Evolutionary conservation across 495 filamentous ascomycete species (phyloP).

Genomic region (Penicillium waksmanii): DNA sequence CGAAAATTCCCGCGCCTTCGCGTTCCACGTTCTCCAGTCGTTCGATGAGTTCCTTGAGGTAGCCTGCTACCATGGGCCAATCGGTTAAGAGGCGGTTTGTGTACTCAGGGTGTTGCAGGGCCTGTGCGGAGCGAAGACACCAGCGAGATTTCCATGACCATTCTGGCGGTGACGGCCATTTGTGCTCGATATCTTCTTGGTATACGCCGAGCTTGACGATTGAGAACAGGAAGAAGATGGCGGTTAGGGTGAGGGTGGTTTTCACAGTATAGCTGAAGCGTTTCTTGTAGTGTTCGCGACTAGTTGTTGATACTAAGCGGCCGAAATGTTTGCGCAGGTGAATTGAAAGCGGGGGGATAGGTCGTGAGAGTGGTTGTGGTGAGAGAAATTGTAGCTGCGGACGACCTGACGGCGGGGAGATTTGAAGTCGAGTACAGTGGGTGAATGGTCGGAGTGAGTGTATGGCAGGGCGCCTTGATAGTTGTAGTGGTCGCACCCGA

Average conservation of each 20-base stretch:
- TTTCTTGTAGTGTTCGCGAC: conserved; percentile 65
- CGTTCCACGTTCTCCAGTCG: conserved; percentile 64
- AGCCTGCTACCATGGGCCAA: conserved; percentile 63
- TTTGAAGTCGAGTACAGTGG: conserved; percentile 50
- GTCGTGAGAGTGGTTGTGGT: conserved; percentile 44
- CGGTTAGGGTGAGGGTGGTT: conserved; percentile 56
- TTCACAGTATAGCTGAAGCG: conserved; percentile 65
- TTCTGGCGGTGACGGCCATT: conserved; percentile 74
- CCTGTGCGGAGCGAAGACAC: conserved; percentile 60
- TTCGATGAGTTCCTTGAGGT: conserved; percentile 56
- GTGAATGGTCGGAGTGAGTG: conserved; percentile 48
- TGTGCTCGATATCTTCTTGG: conserved; percentile 71
- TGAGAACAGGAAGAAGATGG: conserved; percentile 54
- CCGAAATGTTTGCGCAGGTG: conserved; percentile 58
- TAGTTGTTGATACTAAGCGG: conserved; percentile 77
- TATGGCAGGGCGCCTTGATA: conserved; percentile 4
- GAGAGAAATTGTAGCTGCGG: conserved; percentile 82
- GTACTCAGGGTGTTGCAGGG: conserved; percentile 56
- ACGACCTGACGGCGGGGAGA: conserved; percentile 55
- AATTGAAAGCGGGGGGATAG: conserved; percentile 43
- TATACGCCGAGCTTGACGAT: conserved; percentile 61
- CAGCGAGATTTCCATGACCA: conserved; percentile 68
- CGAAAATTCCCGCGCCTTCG: conserved; percentile 67
- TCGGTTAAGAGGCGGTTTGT: conserved; percentile 57
- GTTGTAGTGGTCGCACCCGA: conserved; percentile 20